Percentiles rank a stretch among this genome's conserved stretches.
Evolutionary conservation across 176 grass and related monocot species (phyloP).

Genomic region (Hyparrhenia diplandra): DNA sequence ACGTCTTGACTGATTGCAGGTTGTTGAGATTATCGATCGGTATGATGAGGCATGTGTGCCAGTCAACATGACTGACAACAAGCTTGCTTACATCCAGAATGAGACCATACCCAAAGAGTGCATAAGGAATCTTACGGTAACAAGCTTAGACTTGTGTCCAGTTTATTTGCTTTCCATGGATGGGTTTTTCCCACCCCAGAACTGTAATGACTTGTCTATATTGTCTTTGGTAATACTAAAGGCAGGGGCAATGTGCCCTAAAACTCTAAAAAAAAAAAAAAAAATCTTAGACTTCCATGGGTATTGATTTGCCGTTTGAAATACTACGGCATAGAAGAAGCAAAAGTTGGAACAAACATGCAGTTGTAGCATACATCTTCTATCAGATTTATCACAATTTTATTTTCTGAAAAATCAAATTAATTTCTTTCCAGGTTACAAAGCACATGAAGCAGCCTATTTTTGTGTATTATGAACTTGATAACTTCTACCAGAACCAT

Average conservation of each 20-base stretch:
- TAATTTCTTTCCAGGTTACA: slow-evolving; percentile 45
- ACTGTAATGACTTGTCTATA: too few relatives aligned
- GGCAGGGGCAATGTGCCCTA: too few relatives aligned
- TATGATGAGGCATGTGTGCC: slow-evolving; percentile 77
- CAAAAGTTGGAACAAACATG: not conserved
- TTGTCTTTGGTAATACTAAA: too few relatives aligned
- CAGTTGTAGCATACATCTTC: not conserved
- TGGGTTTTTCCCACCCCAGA: too few relatives aligned
- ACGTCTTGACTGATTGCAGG: slow-evolving; percentile 39
- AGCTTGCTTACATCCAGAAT: slow-evolving; percentile 73
- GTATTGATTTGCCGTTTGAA: not conserved
- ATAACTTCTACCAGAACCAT: slow-evolving; percentile 99
- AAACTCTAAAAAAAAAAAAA: too few relatives aligned
- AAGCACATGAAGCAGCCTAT: slow-evolving; percentile 65
- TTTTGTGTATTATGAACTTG: slow-evolving; percentile 79
- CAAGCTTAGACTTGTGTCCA: too few relatives aligned
- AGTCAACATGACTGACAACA: slow-evolving; percentile 13
- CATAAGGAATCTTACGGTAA: slow-evolving; percentile 69
- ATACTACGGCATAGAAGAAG: not conserved
- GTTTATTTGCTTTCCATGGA: too few relatives aligned
- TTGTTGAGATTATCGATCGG: slow-evolving; percentile 81
- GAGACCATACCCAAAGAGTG: slow-evolving; percentile 49
- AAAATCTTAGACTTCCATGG: not conserved
- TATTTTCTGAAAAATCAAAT: not conserved
- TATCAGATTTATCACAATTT: not conserved